Base-by-base conservation (phyloP, 1,284 basidiomycete genomes). In the Exsudoporus floridanus region DNA sequence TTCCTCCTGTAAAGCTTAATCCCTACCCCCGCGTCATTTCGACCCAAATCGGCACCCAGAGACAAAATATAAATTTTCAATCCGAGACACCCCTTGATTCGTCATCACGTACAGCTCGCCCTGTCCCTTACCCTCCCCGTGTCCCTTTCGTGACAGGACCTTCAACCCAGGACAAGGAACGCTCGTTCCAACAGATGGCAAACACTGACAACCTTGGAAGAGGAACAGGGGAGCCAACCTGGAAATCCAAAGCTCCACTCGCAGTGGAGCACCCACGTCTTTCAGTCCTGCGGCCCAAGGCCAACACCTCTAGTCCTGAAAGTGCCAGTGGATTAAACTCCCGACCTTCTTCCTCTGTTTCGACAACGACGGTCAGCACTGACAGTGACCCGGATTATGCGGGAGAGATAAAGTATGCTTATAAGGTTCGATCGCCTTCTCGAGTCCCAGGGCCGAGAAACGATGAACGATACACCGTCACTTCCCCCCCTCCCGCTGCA, bases 101-200 rank as follows among this genome's bases (percentile, higher is more conserved):
- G 1, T 36, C 51, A 34, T 39, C 43, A 27, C 27, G 30, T 18
- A 35, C 49, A 14, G 54, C 50, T 25, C 51, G 58, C 40, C 62
- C 70, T 19, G 63, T 14, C 21, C 28, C 65, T 8, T 59, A 64
- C 41, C 57, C 69, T 54, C 73, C 71, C 37, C 68, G 66, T 25
- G 18, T 31, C 25, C 14, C 30, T 13, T 60, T 53, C 33, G 48
- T 35, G 42, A 49, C 33, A 25, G 41, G 43, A 23, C 27, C 35
- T 37, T 34, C 16, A 4, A 49, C 14, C 16, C 42, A 37, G n/a
- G 43, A 38, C 18, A 43, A 43, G 12, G 43, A 19, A 33, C 7
- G 4, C n/a, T 37, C 38, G 6, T 43, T 38, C 33, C 51, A 47
- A 7, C 27, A 41, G 10, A 46, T 43, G 23, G 13, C 6, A 40